Evolutionary conservation across 257 asterid genomes (phyloP), one percentile per base, ranked within the genome.

Genomic region (Oldenlandia corymbosa): DNA sequence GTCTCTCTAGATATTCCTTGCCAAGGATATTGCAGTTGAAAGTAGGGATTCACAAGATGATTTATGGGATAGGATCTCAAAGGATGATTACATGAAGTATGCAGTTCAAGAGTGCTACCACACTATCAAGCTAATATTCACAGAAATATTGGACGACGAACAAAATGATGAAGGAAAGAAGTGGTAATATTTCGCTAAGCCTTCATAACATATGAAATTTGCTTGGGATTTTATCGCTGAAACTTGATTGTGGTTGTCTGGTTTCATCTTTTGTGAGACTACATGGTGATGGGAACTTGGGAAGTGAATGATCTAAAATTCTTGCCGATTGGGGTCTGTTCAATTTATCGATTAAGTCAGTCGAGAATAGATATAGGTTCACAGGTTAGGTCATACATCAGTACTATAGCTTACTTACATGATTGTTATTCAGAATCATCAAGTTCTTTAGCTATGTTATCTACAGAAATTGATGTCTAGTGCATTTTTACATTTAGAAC

Each of bases 31-130:
- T 52, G 99, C 99, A 55, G 60, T 73, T 46, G 99, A 92, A 79
- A 85, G 75, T 74, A 81, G 46, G 28, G 42, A 57, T 57, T 79
- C 95, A 2, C 97, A 85, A 69, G 96, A 72, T 48, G 97, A 89
- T 78, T 87, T 92, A 48, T 92, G 96, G 95, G 97, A 89, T 63
- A 82, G 95, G 79, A 87, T 92, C 69, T 82, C 86, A 65, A 90
- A 81, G 88, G 99, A 92, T 69, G 99, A 87, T 50, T 84, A 89
- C 87, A 92, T 92, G 99, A 81, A 81, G 78, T 92, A 92, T 76
- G 99, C 96, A 23, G 99, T 92, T 79, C 77, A 84, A 72, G 99
- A 92, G 83, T 84, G 94, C 78, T 92, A 75, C 72, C 78, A 78
- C 66, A 62, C 90, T 68, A 42, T 89, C 68, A 80, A 79, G 76